phyloP scores from a whole-genome alignment of 2,329 filamentous ascomycete species.

The Ascochyta clinopodiicola region DNA sequence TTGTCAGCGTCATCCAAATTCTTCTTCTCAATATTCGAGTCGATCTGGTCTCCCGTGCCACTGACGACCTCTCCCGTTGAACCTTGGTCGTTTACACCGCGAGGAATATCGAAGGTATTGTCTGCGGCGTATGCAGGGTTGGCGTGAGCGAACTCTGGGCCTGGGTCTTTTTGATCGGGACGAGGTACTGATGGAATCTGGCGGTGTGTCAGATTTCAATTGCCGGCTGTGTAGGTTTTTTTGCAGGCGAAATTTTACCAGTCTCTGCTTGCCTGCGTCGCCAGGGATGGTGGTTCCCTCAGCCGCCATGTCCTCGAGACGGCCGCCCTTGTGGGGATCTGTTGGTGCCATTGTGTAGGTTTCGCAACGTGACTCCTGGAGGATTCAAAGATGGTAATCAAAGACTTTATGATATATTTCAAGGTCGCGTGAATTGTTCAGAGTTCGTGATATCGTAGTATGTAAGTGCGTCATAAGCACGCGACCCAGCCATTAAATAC shows the following conservation, averaged over 20 bases:
- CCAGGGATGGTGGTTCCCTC: constrained; percentile 51
- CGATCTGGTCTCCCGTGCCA: constrained; percentile 43
- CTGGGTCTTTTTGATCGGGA: constrained; percentile 53
- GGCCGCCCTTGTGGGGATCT: constrained; percentile 41
- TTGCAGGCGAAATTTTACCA: constrained; percentile 3
- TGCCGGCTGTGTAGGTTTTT: background rate
- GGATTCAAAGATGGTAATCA: background rate
- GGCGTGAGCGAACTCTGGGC: constrained; percentile 38
- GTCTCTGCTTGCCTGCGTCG: constrained; percentile 54
- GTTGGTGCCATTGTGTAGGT: constrained; percentile 21
- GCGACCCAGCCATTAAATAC: constrained; percentile 15
- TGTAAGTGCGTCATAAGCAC: background rate
- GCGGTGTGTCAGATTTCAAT: background rate
- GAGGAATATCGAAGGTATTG: constrained; percentile 57
- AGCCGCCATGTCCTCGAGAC: constrained; percentile 47
- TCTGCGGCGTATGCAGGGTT: constrained; percentile 54
- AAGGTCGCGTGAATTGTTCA: background rate
- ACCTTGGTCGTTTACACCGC: constrained; percentile 39
- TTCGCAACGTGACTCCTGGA: constrained; percentile 7
- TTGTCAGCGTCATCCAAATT: constrained; percentile 33
- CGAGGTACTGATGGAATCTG: constrained; percentile 57
- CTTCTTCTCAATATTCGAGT: constrained; percentile 41
- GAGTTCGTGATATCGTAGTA: background rate
- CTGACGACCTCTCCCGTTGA: constrained; percentile 46
- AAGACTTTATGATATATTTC: background rate